These are phyloP conservation scores for Apostasia shenzhenica DNA, from an alignment of 106 monocot genomes.

Conservation along the genomic window DNA sequence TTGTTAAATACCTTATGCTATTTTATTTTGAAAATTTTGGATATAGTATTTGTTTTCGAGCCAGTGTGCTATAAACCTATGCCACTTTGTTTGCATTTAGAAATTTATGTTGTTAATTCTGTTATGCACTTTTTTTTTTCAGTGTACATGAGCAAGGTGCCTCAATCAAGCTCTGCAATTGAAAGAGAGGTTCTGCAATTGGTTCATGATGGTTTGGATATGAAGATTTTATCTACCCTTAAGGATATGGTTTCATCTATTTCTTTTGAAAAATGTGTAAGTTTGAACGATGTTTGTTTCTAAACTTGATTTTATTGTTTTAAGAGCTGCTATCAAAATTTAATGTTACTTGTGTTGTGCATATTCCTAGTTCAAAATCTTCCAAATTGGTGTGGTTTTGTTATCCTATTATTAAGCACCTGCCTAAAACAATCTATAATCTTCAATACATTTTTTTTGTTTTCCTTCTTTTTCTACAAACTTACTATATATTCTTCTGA, in stretches of 20 bases:
- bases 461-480: too few relatives aligned
- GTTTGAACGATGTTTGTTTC: conserved; percentile 1
- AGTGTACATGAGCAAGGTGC: conserved; percentile 33
- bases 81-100: neutral
- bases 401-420: neutral
- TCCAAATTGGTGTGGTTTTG: neutral
- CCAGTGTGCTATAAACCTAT: neutral
- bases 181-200: conserved; percentile 41
- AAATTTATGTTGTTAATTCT: neutral
- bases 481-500: too few relatives aligned
- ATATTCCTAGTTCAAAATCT: neutral
- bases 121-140: conserved; percentile 15
- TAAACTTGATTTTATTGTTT: neutral
- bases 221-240: conserved; percentile 39
- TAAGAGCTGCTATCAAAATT: conserved; percentile 3
- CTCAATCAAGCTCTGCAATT: conserved; percentile 20
- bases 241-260: conserved; percentile 36
- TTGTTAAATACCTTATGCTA: too few relatives aligned
- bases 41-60: too few relatives aligned
- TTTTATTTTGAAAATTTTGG: too few relatives aligned
- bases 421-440: neutral
- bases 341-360: neutral
- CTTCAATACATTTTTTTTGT: too few relatives aligned
- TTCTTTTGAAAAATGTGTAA: conserved; percentile 57
- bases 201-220: conserved; percentile 66